Evolutionary conservation across 345 rosid species (phyloP).

Genomic region (Brassica rapa): DNA sequence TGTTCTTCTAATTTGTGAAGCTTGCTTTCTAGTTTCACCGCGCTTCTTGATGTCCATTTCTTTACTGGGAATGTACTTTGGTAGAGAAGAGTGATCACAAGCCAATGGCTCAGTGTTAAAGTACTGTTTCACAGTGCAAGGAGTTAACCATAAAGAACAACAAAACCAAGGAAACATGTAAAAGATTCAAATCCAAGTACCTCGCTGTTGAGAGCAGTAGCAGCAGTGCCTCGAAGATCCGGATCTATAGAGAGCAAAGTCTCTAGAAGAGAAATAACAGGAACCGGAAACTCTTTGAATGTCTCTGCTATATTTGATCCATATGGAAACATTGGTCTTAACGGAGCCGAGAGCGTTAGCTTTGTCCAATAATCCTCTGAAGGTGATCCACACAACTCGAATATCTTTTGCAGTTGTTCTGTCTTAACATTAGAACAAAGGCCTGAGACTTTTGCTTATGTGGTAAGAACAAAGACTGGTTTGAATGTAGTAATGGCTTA

Average conservation of each 20-base stretch:
- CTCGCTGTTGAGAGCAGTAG: slow-evolving; percentile 71
- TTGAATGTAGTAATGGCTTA: slow-evolving; percentile 33
- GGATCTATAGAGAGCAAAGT: slow-evolving; percentile 81
- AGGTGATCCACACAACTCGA: slow-evolving; percentile 81
- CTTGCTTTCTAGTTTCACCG: slow-evolving; percentile 60
- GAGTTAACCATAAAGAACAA: neutral
- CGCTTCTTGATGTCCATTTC: slow-evolving; percentile 73
- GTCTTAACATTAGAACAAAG: slow-evolving; percentile 43
- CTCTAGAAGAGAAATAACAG: slow-evolving; percentile 68
- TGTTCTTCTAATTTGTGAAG: slow-evolving; percentile 10
- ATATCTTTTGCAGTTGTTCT: slow-evolving; percentile 85
- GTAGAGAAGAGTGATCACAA: slow-evolving; percentile 86
- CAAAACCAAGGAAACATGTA: slow-evolving; percentile 2
- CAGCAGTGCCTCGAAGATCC: slow-evolving; percentile 67
- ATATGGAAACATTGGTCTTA: slow-evolving; percentile 76
- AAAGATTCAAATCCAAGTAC: slow-evolving; percentile 36
- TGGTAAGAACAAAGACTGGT: slow-evolving; percentile 21
- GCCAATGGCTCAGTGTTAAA: slow-evolving; percentile 70
- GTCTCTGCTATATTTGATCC: slow-evolving; percentile 62
- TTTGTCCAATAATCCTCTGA: slow-evolving; percentile 74
- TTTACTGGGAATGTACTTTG: slow-evolving; percentile 87
- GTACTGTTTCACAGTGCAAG: slow-evolving; percentile 47
- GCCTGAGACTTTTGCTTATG: neutral
- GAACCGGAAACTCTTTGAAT: slow-evolving; percentile 60
- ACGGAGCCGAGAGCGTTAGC: slow-evolving; percentile 57